Evolutionary conservation across 768 basidiomycete genomes (phyloP).

Genomic region (Lentinula guzmanii): DNA sequence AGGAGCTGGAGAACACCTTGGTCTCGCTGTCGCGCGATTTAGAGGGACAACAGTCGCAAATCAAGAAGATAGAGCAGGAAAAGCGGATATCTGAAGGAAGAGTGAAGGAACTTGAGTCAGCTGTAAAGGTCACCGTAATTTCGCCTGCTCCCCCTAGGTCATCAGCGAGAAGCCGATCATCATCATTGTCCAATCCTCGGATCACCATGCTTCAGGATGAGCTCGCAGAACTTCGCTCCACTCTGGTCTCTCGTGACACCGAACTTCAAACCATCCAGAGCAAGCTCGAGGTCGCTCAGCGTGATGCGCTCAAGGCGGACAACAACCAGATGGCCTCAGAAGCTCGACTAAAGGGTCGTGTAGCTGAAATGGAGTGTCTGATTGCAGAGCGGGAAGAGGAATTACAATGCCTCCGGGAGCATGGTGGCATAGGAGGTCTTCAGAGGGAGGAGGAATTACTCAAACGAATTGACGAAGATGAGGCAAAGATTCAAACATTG

Average conservation of each 20-base stretch:
- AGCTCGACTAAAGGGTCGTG: slow-evolving; percentile 34
- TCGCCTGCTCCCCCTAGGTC: slow-evolving; percentile 23
- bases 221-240: slow-evolving; percentile 37
- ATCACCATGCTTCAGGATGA: slow-evolving; percentile 52
- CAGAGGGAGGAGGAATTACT: slow-evolving; percentile 55
- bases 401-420: slow-evolving; percentile 35
- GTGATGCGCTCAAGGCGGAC: slow-evolving; percentile 42
- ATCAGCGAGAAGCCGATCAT: slow-evolving; percentile 45
- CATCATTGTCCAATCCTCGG: slow-evolving; percentile 49
- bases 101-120: slow-evolving; percentile 50
- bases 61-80: slow-evolving; percentile 48
- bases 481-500: slow-evolving; percentile 55
- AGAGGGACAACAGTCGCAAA: slow-evolving; percentile 34
- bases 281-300: slow-evolving; percentile 44
- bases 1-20: slow-evolving; percentile 51
- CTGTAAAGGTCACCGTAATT: slow-evolving; percentile 21
- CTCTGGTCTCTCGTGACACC: slow-evolving; percentile 36
- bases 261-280: slow-evolving; percentile 36
- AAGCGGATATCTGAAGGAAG: slow-evolving; percentile 51
- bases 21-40: slow-evolving; percentile 51
- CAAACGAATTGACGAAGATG: slow-evolving; percentile 68
- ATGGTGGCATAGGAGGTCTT: slow-evolving; percentile 24
- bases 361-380: slow-evolving; percentile 34
- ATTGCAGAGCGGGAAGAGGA: slow-evolving; percentile 61
- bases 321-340: slow-evolving; percentile 58